Evolutionary conservation across 768 basidiomycete species (phyloP).

Genomic region (Strobilomyces confusus): DNA sequence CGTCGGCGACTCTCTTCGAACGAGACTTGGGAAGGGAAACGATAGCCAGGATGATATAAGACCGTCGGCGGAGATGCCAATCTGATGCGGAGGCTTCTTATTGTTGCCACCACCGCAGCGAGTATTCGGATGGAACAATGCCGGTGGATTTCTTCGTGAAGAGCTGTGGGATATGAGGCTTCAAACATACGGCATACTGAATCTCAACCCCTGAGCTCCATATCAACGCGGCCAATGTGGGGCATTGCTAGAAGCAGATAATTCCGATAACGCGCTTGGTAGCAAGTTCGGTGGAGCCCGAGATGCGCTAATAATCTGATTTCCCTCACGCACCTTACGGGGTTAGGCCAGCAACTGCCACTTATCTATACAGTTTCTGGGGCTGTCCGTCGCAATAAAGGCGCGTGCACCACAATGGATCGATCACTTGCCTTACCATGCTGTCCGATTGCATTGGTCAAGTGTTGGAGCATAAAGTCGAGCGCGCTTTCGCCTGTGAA

Average conservation of each 20-base stretch:
- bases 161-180: neutral
- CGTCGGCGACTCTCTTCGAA: neutral
- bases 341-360: neutral
- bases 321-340: neutral
- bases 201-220: neutral
- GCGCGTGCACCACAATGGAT: neutral
- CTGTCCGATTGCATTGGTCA: neutral
- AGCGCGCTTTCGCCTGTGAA: neutral
- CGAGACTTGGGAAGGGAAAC: neutral
- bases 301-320: neutral
- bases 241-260: neutral
- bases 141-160: conserved; percentile 4
- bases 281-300: neutral
- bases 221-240: neutral
- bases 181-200: neutral
- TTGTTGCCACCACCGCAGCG: neutral
- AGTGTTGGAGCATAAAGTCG: neutral
- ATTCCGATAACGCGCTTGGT: neutral
- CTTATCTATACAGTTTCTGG: neutral
- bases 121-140: conserved; percentile 6
- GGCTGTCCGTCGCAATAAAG: neutral
- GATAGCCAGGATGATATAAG: neutral
- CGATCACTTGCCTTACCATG: neutral
- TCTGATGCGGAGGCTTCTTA: conserved; percentile 5
- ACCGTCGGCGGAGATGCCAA: conserved; percentile 6